These are phyloP conservation scores for Penicillium sp. DNA, from an alignment of 2,329 filamentous ascomycete species.

Conservation along the genomic window DNA sequence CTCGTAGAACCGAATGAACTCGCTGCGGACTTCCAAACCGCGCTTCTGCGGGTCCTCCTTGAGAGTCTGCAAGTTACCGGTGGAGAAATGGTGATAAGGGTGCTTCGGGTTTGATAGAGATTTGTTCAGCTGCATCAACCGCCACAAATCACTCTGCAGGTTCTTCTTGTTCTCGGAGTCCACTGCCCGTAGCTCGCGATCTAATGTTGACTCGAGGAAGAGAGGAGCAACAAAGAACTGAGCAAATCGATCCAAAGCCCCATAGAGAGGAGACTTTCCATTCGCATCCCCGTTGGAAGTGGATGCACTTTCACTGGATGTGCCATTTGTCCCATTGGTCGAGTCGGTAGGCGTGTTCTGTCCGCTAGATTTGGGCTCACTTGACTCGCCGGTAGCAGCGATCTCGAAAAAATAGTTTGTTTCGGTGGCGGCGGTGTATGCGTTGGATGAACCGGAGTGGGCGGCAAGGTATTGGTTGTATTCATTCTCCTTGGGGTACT, in stretches of 20 bases:
- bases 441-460: slow-evolving; percentile 90
- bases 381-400: slow-evolving; percentile 66
- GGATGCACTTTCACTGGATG: slow-evolving; percentile 13
- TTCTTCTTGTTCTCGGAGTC: slow-evolving; percentile 99
- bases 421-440: slow-evolving; percentile 87
- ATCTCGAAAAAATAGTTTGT: slow-evolving; percentile 99
- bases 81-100: slow-evolving; percentile 88
- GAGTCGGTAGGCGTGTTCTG: slow-evolving; percentile 27
- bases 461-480: slow-evolving; percentile 91
- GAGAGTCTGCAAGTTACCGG: slow-evolving; percentile 81
- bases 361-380: slow-evolving; percentile 30
- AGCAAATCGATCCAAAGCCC: slow-evolving; percentile 84
- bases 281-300: slow-evolving; percentile 22
- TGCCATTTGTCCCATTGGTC: slow-evolving; percentile 26
- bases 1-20: slow-evolving; percentile 89
- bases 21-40: slow-evolving; percentile 80
- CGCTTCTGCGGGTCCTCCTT: slow-evolving; percentile 76
- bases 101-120: slow-evolving; percentile 83
- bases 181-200: slow-evolving; percentile 82
- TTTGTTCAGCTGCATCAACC: slow-evolving; percentile 83
- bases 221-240: slow-evolving; percentile 91
- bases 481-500: slow-evolving; percentile 91
- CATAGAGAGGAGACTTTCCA: slow-evolving; percentile 64
- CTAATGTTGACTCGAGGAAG: slow-evolving; percentile 79
- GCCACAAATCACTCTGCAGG: slow-evolving; percentile 84